Base-by-base conservation (phyloP, 1,284 basidiomycete genomes). In the Ceratobasidium sp. region DNA sequence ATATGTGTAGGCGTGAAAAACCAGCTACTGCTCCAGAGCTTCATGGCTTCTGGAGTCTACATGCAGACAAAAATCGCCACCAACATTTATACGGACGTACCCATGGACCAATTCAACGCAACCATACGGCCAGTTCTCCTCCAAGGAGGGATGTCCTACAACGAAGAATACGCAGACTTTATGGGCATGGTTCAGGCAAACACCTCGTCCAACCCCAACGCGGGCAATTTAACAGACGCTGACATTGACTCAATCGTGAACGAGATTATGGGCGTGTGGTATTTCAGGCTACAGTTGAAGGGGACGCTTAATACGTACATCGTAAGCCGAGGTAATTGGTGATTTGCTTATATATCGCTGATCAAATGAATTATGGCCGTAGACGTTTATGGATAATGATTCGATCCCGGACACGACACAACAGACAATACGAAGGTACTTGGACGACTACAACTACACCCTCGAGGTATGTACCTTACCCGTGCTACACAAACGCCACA, bases 301-400 rank as follows among this genome's bases (percentile, higher is more conserved):
- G 52, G 12, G 12, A 33, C 30, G 2, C 7, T 76, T 33, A 57
- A 55, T 46, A 50, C n/a, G 4, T 76, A 66, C 16, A 59, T 27
- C 1, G 73, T 76, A 46, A 54, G 62, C 59, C 27, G n/a, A 20
- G 10, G 41, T 44, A 12, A 44, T 44, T 12, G 41, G 41, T 2
- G 14, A 2, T 44, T 12, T 44, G 8, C 10, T 12, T 2, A 2
- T 12, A 48, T 12, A 2, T 23, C 5, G n/a, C 23, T 54, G 7
- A 44, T 8, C n/a, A 46, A 6, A n/a, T 8, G 10, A 3, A 30
- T 8, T 14, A 30, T n/a, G 33, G 44, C 3, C 0, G 6, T 27
- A 76, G 73, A 76, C 46, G 18, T 76, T 66, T 30, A 66, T 76
- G 50, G 73, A 76, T 3, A 66, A 76, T n/a, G 52, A 57, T 20